Percentiles rank a stretch among this genome's conserved stretches.
phyloP scores from a whole-genome alignment of 1,284 basidiomycete species.

The Ceratobasidium theobromae region DNA sequence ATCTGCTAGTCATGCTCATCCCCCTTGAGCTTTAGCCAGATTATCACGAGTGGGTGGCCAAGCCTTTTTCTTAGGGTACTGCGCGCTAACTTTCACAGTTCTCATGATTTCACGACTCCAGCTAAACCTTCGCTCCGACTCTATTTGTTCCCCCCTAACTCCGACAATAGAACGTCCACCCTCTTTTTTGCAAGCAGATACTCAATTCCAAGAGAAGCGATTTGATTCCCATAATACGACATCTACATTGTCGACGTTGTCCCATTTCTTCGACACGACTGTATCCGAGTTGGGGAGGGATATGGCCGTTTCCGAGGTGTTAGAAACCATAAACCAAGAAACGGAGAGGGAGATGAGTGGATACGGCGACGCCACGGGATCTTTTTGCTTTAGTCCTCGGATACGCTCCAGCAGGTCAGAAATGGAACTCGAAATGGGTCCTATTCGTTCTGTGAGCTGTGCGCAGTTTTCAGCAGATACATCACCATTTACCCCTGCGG shows the following conservation, averaged over 20 bases:
- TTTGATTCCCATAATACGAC: not conserved
- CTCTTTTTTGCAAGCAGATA: not conserved
- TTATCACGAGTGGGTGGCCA: conserved; percentile 6
- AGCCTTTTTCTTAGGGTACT: not conserved
- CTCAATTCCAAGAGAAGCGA: not conserved
- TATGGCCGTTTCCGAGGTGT: not conserved
- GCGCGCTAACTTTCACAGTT: not conserved
- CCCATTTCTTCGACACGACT: conserved; percentile 4
- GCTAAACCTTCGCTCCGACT: conserved; percentile 26
- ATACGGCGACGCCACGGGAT: not conserved
- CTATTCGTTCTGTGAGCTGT: conserved; percentile 1
- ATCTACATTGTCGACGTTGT: conserved; percentile 7
- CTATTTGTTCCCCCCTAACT: not conserved
- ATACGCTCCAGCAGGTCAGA: not conserved
- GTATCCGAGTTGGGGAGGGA: conserved; percentile 18
- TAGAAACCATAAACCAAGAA: not conserved
- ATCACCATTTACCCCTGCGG: not conserved
- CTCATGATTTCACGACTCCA: conserved; percentile 27
- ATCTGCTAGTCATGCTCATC: not conserved
- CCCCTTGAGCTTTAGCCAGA: conserved; percentile 6
- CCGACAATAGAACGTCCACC: not conserved
- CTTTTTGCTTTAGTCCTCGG: not conserved
- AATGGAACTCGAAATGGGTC: conserved; percentile 15
- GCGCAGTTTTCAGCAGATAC: not conserved
- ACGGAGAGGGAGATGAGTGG: not conserved